Conservation (phyloP, 306 rosid genomes). For the Quercus bicolor region DNA sequence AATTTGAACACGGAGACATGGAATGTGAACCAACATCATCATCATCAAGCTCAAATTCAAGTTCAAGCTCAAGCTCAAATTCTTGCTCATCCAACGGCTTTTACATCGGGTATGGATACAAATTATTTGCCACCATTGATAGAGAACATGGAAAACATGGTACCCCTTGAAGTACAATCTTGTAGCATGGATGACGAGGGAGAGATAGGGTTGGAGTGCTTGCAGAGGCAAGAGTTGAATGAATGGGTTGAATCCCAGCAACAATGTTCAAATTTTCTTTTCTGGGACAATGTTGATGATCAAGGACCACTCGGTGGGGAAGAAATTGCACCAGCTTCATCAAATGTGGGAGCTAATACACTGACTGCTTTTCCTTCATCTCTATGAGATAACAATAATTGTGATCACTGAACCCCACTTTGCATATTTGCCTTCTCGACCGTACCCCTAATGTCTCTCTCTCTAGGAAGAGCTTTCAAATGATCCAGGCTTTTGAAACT, state of each 20-base stretch:
- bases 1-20: constrained; percentile 56
- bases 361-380: constrained; percentile 74
- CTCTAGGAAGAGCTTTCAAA: constrained; percentile 28
- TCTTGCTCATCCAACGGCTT: constrained; percentile 24
- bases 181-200: constrained; percentile 57
- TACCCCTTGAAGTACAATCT: constrained; percentile 40
- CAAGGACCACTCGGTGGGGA: constrained; percentile 46
- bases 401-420: constrained; percentile 9
- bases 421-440: not conserved
- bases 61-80: constrained; percentile 31
- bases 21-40: constrained; percentile 56
- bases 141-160: constrained; percentile 61
- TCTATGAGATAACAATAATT: constrained; percentile 41
- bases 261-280: constrained; percentile 68
- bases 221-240: constrained; percentile 66
- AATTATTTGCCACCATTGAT: constrained; percentile 74
- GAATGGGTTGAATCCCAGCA: constrained; percentile 76
- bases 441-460: constrained; percentile 1
- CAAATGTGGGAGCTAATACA: constrained; percentile 40
- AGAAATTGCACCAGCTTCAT: constrained; percentile 40
- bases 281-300: constrained; percentile 74
- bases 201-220: constrained; percentile 54
- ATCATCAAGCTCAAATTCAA: constrained; percentile 32
- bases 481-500: constrained; percentile 44
- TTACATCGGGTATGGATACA: constrained; percentile 29